Base-by-base conservation (phyloP, 2,329 filamentous ascomycete species). In the Fonsecaea multimorphosa region DNA sequence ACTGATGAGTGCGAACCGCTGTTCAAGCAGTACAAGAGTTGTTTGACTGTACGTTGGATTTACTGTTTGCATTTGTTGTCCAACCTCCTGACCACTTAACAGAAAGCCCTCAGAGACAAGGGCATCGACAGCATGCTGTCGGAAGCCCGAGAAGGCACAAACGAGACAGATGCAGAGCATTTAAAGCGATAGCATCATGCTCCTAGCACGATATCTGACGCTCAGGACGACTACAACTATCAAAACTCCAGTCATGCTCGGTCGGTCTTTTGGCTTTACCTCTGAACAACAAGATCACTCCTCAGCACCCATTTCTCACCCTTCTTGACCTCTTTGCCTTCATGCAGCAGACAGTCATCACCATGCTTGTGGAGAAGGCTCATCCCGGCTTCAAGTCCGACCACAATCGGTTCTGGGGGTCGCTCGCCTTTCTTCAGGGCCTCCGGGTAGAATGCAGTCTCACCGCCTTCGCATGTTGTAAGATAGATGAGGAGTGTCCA, bases 81-180 rank as follows among this genome's bases (percentile, higher is more conserved):
- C 5, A 4, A 22, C n/a, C 31, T 40, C 29, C 32, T 36, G 40
- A 63, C 29, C 16, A n/a, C 9, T n/a, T 11, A 36, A 46, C 71
- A 97, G 93, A 89, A 87, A 80, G 93, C 90, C 2, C 83, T 99
- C 57, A 96, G 95, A 78, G 88, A 92, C 63, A 87, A 91, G 73
- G 95, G 95, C 64, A 96, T 99, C 75, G 93, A 98, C 78, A 91
- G 90, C 73, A 91, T 98, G 83, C 82, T 99, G 11, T 91, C 93
- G 7, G 95, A 98, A 73, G 94, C 94, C 19, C 85, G 93, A 66
- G 92, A 95, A 71, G 91, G 93, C 74, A 93, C 92, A 73, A 91
- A 88, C 73, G 95, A 98, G 72, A 95, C 92, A 68, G 94, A 98
- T 76, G 82, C 87, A 11, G 83, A 90, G 70, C 86, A 91, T 73